Percentiles rank a stretch among this genome's conserved stretches.
Conservation (phyloP, 2,329 filamentous ascomycete species). For the Cladophialophora chaetospira region DNA sequence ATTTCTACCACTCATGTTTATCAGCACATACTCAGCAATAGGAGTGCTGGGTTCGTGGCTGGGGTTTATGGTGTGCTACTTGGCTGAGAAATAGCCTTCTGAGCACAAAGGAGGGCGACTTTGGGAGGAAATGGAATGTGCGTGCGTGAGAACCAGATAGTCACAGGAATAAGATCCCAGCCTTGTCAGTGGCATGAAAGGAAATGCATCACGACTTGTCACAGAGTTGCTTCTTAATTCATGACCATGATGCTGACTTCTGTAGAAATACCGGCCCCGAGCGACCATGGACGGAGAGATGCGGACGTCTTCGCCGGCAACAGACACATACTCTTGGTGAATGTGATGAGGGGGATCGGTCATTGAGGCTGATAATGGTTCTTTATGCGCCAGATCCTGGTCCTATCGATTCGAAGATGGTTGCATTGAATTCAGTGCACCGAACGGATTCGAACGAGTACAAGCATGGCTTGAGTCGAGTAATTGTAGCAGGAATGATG, state of each 20-base stretch:
- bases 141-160: background rate
- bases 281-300: background rate
- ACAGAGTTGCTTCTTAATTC: background rate
- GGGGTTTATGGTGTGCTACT: slow-evolving; percentile 91
- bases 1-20: slow-evolving; percentile 96
- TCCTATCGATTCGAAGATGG: background rate
- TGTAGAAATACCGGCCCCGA: background rate
- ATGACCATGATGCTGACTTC: background rate
- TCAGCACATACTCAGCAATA: slow-evolving; percentile 87
- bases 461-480: slow-evolving; percentile 17
- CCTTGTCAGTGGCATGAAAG: background rate
- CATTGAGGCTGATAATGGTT: slow-evolving; percentile 14
- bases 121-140: background rate
- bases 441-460: slow-evolving; percentile 26
- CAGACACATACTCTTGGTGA: background rate
- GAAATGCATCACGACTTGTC: background rate
- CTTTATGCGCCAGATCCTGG: background rate
- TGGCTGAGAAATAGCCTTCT: slow-evolving; percentile 50
- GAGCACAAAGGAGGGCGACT: background rate
- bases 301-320: background rate
- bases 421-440: slow-evolving; percentile 9
- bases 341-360: background rate
- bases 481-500: slow-evolving; percentile 3
- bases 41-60: slow-evolving; percentile 97
- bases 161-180: background rate